phyloP scores from a whole-genome alignment of 257 asterid genomes.

The Solanum ossicruentum region DNA sequence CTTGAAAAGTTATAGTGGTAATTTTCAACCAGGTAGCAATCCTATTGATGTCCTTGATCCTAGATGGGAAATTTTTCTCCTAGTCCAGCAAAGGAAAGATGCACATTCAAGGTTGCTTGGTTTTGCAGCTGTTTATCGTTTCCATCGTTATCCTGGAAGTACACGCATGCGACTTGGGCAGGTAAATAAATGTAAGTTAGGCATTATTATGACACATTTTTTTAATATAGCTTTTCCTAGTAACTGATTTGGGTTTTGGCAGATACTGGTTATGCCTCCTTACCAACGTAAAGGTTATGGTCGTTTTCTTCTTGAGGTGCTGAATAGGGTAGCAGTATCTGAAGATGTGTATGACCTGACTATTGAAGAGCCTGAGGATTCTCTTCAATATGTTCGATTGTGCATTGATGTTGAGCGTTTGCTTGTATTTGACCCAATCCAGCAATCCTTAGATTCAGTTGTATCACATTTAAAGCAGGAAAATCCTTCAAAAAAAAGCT shows the following conservation, averaged over 20 bases:
- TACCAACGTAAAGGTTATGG: slow-evolving; percentile 85
- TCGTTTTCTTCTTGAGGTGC: slow-evolving; percentile 46
- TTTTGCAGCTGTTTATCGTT: slow-evolving; percentile 86
- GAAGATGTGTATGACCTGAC: slow-evolving; percentile 77
- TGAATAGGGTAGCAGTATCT: slow-evolving; percentile 48
- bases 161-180: slow-evolving; percentile 86
- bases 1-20: neutral
- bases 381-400: slow-evolving; percentile 78
- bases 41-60: slow-evolving; percentile 92
- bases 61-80: slow-evolving; percentile 76
- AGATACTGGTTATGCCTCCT: slow-evolving; percentile 77
- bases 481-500: slow-evolving; percentile 41
- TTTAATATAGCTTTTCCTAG: neutral
- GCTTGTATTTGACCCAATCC: slow-evolving; percentile 47
- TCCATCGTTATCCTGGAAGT: slow-evolving; percentile 55
- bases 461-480: slow-evolving; percentile 42
- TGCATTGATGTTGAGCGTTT: slow-evolving; percentile 70
- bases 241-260: slow-evolving; percentile 13
- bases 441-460: slow-evolving; percentile 30
- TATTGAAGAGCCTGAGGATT: slow-evolving; percentile 82
- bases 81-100: slow-evolving; percentile 25
- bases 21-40: slow-evolving; percentile 70
- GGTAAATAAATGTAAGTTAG: slow-evolving; percentile 22
- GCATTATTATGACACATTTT: neutral
- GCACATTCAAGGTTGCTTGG: slow-evolving; percentile 38